Base-by-base conservation (phyloP, 768 basidiomycete genomes). In the Rhodotorula paludigena region DNA sequence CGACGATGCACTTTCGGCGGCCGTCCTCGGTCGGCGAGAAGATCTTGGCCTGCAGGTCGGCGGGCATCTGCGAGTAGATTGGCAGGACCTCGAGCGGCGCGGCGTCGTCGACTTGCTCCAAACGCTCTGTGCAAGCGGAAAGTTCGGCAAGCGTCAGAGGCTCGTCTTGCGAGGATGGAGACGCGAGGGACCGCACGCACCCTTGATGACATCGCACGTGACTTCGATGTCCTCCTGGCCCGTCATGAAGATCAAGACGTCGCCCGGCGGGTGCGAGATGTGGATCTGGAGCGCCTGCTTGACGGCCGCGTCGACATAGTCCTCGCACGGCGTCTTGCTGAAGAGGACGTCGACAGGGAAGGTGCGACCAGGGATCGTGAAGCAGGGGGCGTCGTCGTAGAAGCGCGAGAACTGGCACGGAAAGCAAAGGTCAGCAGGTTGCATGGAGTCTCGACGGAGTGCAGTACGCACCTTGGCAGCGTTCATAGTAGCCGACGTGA, bases 401-500 rank as follows among this genome's bases (percentile, higher is more conserved):
- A 99, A 98, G 21, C 80, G 80, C 23, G 96, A 96, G 80, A 99
- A 99, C 90, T 92, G 69, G 2, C 14, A 64, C n/a, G 32, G n/a
- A 32, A 21, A 2, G 51, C 55, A 61, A 52, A 54, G 42, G 42
- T 35, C 30, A 57, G 54, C n/a, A n/a, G n/a, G n/a, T n/a, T n/a
- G n/a, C n/a, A n/a, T n/a, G n/a, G n/a, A n/a, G n/a, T n/a, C n/a
- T n/a, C n/a, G n/a, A n/a, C n/a, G n/a, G 48, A 45, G 38, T 36
- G 1, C 16, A 25, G 25, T 36, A 32, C 80, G 58, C 71, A 89
- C 92, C 86, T 99, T 99, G 56, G 96, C 92, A 1, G 96, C 90
- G 77, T 99, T 99, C 96, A 99, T 99, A 6, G 96, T 99, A 5
- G 96, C 96, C 14, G 96, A 98, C 2, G 96, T 98, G 45, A 99